Evolutionary conservation across 2,329 filamentous ascomycete genomes (phyloP), one percentile per base, ranked within the genome.

Genomic region (Hypoxylon sp.): DNA sequence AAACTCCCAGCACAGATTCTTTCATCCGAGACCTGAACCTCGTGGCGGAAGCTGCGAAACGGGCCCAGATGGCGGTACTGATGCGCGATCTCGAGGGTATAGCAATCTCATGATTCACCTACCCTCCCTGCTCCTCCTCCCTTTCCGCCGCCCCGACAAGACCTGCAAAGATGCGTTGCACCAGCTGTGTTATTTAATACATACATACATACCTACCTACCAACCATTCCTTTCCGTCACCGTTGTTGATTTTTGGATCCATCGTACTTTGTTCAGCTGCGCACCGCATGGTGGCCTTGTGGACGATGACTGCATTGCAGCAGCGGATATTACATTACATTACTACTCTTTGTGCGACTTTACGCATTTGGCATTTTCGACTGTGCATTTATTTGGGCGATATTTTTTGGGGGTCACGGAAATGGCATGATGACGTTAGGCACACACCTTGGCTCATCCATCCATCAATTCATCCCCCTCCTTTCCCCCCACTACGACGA

Each of bases 11-110:
- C 70, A 80, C 86, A 57, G 86, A 88, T 59, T 72, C 81, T 29
- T 94, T 94, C 77, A 86, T 97, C 67, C 89, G 91, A 75, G 91
- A 97, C 80, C 93, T 95, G 76, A 95, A 88, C 65, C 87, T 98
- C 31, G 87, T 98, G 46, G 94, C 94, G 37, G 95, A 98, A 84
- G 95, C 95, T 1, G 95, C 94, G 47, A 97, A 97, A 82, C 87
- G 94, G 46, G 95, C 95, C 9, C 94, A 98, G 81, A 92, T 98
- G 85, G 93, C 93, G 46, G 90, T 94, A 76, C 84, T 98, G 78
- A 92, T 94, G 85, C 87, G 94, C 69, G 95, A 98, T 80, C 86
- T 98, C 77, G 94, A 93, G 76, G 88, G 90, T 71, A 86, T 92
- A 76, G 88, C 87, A 59, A 80, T 94, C 51, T 87, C 78, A 64